Base-by-base conservation (phyloP, 495 filamentous ascomycete species). In the Penicillium argentinense region DNA sequence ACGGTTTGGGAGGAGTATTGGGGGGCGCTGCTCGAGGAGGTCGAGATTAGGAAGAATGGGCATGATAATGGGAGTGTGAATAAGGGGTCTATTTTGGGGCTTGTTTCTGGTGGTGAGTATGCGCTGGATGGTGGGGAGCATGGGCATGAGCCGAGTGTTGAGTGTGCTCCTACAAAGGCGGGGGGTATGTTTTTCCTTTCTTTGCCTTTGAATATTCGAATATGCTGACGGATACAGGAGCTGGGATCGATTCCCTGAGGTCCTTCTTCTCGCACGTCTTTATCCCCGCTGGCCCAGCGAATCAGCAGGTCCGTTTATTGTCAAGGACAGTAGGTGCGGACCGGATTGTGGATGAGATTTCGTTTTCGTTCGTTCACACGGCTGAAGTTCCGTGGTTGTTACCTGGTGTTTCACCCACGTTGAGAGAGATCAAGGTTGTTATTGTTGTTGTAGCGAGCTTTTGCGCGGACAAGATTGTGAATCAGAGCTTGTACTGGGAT, bases 401-500 rank as follows among this genome's bases (percentile, higher is more conserved):
- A 6, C 89, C 89, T 3, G 80, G 79, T 1, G 74, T 95, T 3
- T 78, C 83, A 3, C 81, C 88, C 1, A 95, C 89, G 5, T 66
- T 76, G 14, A 79, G 74, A 36, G 65, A 76, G 29, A 78, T 92
- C 9, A 77, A 83, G 27, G 68, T 93, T 9, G 79, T 84, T 0
- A 68, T 93, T 25, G 82, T 89, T 11, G 80, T 78, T 48, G 79
- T 91, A 12, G 86, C 88, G 14, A 81, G 82, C 49, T 79, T 92
- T 34, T 72, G 85, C 14, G 89, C 83, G 2, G 85, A 86, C 13
- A 80, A 82, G 42, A 71, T 95, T 9, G 86, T 81, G 48, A 79
- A 85, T 47, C 88, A 95, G 63, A 84, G 86, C 49, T 78, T 93
- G 17, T 84, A 86, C 45, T 96, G 89, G 89, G 90, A 95, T 59